Conservation (phyloP, 2,329 filamentous ascomycete genomes). For the Talaromyces pinophilus region DNA sequence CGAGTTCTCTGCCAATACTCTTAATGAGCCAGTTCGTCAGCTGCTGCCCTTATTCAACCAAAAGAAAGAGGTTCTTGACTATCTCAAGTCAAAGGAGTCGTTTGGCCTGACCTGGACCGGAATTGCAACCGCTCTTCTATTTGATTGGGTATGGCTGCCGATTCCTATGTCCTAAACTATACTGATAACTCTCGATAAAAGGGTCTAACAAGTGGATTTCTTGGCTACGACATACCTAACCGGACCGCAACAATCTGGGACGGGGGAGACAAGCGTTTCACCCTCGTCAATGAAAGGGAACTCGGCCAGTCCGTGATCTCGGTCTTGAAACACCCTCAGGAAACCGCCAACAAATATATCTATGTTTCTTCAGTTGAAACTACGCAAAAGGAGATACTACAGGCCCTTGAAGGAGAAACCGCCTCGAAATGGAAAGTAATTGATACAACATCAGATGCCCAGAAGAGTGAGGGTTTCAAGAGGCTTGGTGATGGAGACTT, state of each 20-base stretch:
- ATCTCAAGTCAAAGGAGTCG: slow-evolving; percentile 53
- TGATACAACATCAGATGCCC: background rate
- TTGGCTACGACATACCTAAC: slow-evolving; percentile 1
- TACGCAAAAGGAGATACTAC: slow-evolving; percentile 11
- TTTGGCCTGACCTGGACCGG: slow-evolving; percentile 60
- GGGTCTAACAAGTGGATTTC: background rate
- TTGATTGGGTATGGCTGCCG: slow-evolving; percentile 53
- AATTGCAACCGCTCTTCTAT: slow-evolving; percentile 60
- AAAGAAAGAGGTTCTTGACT: slow-evolving; percentile 47
- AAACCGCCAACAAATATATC: slow-evolving; percentile 8
- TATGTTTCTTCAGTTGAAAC: background rate
- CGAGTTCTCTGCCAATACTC: slow-evolving; percentile 31
- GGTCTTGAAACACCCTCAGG: background rate
- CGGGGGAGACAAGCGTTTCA: slow-evolving; percentile 3
- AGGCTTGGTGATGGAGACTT: background rate
- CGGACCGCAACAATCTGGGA: slow-evolving; percentile 6
- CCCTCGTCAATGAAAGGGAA: background rate
- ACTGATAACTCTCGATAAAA: background rate
- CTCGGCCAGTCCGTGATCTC: background rate
- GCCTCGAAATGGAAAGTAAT: background rate
- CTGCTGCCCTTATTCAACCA: slow-evolving; percentile 30
- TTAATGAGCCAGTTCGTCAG: slow-evolving; percentile 28
- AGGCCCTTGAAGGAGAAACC: background rate
- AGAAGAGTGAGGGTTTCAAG: background rate
- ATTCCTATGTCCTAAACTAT: background rate